These are phyloP conservation scores for Pseudocercospora vitis DNA, from an alignment of 2,329 filamentous ascomycete species.

Conservation along the genomic window DNA sequence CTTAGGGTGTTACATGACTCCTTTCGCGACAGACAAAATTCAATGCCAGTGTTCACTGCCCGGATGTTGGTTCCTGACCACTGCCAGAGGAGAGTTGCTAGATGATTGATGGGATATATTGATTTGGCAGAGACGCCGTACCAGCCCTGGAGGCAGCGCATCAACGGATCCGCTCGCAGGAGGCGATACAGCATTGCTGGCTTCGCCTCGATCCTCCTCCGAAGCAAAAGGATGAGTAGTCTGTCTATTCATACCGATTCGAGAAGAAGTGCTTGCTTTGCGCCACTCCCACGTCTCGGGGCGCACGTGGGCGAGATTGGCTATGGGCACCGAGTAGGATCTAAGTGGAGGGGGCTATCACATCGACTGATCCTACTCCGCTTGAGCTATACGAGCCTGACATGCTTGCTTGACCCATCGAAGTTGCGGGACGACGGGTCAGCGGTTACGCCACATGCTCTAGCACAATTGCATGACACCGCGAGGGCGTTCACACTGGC, in stretches of 20 bases:
- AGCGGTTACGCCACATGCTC: neutral
- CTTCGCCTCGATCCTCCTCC: too few species aligned
- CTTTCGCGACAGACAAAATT: too few species aligned
- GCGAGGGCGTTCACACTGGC: neutral
- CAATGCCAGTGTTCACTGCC: neutral
- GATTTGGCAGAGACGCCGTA: too few species aligned
- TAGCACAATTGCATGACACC: neutral
- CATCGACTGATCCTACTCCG: neutral
- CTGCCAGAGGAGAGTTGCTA: too few species aligned
- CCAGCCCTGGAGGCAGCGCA: too few species aligned
- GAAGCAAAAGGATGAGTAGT: neutral
- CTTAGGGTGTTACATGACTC: too few species aligned
- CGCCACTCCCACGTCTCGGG: neutral
- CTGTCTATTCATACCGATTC: neutral
- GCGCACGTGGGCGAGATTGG: conserved; percentile 1
- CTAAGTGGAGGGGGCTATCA: neutral
- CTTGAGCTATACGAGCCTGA: neutral
- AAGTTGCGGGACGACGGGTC: neutral
- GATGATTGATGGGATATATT: too few species aligned
- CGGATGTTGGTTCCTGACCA: neutral
- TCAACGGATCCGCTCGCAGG: too few species aligned
- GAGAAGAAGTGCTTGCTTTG: neutral
- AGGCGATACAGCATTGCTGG: too few species aligned
- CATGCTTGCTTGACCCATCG: neutral
- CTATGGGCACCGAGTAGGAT: neutral